Conservation (phyloP, 768 basidiomycete species). For the Serendipita sp. region DNA sequence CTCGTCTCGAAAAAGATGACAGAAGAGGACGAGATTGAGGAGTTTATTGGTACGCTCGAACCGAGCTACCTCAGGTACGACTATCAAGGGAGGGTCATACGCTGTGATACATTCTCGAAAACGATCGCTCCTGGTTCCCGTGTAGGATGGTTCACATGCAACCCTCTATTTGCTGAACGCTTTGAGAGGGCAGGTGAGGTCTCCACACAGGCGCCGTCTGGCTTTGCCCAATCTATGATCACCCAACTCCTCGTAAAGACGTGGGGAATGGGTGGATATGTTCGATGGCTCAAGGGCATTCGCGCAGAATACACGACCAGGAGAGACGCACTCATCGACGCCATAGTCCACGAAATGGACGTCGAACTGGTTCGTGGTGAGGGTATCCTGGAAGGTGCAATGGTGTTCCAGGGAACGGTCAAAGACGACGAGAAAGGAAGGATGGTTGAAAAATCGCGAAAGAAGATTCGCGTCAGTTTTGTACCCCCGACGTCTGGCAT, state of each 20-base stretch:
- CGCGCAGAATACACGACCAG: slow-evolving; percentile 38
- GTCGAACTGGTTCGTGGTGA: slow-evolving; percentile 22
- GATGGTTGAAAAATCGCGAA: slow-evolving; percentile 10
- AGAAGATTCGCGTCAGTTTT: slow-evolving; percentile 39
- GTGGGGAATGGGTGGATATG: slow-evolving; percentile 57
- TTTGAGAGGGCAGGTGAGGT: slow-evolving; percentile 54
- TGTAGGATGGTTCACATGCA: slow-evolving; percentile 67
- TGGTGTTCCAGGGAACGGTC: slow-evolving; percentile 25
- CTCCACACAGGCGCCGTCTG: slow-evolving; percentile 51
- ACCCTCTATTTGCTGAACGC: slow-evolving; percentile 57
- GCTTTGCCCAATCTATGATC: slow-evolving; percentile 33
- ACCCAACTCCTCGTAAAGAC: slow-evolving; percentile 36
- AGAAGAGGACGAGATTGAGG: slow-evolving; percentile 24
- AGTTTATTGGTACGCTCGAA: slow-evolving; percentile 35
- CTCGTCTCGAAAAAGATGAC: not conserved
- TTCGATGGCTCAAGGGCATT: slow-evolving; percentile 62
- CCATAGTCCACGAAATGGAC: slow-evolving; percentile 45
- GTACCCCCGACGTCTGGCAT: slow-evolving; percentile 66
- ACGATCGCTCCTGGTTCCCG: slow-evolving; percentile 64
- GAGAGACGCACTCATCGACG: slow-evolving; percentile 49
- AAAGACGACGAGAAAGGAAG: slow-evolving; percentile 8
- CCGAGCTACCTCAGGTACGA: slow-evolving; percentile 54
- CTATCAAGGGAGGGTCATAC: slow-evolving; percentile 68
- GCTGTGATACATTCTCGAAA: slow-evolving; percentile 69
- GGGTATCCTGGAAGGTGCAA: slow-evolving; percentile 22